Evolutionary conservation across 495 filamentous ascomycete species (phyloP).

Genomic region (Hypomontagnella monticulosa): DNA sequence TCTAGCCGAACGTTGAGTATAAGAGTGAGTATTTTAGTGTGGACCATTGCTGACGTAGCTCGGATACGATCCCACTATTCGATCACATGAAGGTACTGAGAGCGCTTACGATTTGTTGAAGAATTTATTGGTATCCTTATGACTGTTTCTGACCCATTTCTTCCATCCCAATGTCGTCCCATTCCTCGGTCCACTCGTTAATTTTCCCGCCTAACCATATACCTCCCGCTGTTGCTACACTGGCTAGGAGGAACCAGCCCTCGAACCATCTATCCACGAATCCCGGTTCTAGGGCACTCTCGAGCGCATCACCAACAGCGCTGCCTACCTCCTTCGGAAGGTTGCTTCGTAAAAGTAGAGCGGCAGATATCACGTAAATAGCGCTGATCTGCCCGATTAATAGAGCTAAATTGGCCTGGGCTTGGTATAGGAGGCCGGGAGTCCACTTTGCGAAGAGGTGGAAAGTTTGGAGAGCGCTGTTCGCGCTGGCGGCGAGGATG

Average conservation of each 20-base stretch:
- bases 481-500: conserved; percentile 79
- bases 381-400: conserved; percentile 78
- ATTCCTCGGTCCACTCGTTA: conserved; percentile 63
- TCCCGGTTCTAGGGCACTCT: conserved; percentile 70
- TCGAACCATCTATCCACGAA: conserved; percentile 93
- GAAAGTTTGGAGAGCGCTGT: conserved; percentile 78
- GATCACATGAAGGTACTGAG: conserved; percentile 6
- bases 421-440: conserved; percentile 68
- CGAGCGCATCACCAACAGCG: conserved; percentile 75
- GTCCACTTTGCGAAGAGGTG: conserved; percentile 75
- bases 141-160: conserved; percentile 75
- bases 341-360: conserved; percentile 76
- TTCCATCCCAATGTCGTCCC: conserved; percentile 69
- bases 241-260: conserved; percentile 76
- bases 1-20: neutral
- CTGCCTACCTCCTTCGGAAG: conserved; percentile 75
- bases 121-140: conserved; percentile 38
- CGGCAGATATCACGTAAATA: conserved; percentile 80
- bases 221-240: conserved; percentile 67
- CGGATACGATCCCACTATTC: neutral
- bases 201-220: conserved; percentile 75
- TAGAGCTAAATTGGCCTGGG: conserved; percentile 74
- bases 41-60: neutral
- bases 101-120: conserved; percentile 20
- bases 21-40: neutral